These are phyloP conservation scores for Apiotrichum gracile DNA, from an alignment of 1,284 basidiomycete genomes.

Conservation along the genomic window DNA sequence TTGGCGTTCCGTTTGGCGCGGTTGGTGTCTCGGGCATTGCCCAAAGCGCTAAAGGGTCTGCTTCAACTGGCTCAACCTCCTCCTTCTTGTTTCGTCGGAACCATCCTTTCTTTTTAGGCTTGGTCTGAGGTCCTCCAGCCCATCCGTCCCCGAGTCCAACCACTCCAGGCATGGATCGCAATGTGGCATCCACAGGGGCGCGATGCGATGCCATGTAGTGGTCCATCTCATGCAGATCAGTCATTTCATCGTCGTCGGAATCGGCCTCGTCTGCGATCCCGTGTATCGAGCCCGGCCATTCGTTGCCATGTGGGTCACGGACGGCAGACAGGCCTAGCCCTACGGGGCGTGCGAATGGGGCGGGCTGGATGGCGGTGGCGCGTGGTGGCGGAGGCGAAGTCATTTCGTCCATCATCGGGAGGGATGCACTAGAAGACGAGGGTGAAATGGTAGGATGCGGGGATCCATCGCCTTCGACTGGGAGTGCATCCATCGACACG, in stretches of 20 bases:
- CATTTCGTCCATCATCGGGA: slow-evolving; percentile 11
- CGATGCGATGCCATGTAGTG: slow-evolving; percentile 14
- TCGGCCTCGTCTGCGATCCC: background rate
- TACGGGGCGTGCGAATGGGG: background rate
- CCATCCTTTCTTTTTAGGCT: slow-evolving; percentile 8
- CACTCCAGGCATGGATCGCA: slow-evolving; percentile 35
- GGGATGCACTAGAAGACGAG: slow-evolving; percentile 11
- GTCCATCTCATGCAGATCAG: slow-evolving; percentile 16
- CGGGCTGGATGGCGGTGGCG: background rate
- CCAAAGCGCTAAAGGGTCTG: slow-evolving; percentile 15
- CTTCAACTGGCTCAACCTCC: background rate
- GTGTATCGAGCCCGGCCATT: background rate
- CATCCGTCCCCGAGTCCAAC: slow-evolving; percentile 39
- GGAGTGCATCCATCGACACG: slow-evolving; percentile 17
- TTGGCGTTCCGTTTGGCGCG: no score
- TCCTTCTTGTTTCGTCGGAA: slow-evolving; percentile 5
- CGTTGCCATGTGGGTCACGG: background rate
- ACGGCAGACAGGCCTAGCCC: slow-evolving; percentile 6
- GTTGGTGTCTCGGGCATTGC: background rate
- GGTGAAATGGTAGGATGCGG: slow-evolving; percentile 8
- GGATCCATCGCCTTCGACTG: slow-evolving; percentile 2
- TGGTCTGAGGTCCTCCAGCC: slow-evolving; percentile 24
- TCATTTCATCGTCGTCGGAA: slow-evolving; percentile 6
- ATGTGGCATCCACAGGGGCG: slow-evolving; percentile 17
- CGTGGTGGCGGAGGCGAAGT: background rate